Evolutionary conservation across 192 early-diverging fungal genomes (phyloP), one percentile per base, ranked within the genome.

Genomic region (Geranomyces variabilis): DNA sequence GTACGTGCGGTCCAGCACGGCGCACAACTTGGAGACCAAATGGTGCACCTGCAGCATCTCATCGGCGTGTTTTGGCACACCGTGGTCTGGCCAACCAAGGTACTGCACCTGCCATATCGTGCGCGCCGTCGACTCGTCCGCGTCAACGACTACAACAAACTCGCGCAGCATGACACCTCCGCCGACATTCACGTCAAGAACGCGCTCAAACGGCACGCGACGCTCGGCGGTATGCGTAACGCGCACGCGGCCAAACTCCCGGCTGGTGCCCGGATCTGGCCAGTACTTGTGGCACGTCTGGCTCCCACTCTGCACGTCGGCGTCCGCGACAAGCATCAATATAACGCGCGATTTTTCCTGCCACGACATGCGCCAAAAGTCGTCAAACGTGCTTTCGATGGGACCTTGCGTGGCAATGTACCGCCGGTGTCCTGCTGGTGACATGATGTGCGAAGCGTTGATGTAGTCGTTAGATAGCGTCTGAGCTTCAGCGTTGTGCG

Each of bases 361-460:
- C 76, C 83, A 82, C 0, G 89, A 78, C 90, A 94, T 92, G 69
- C 81, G 80, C 93, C 93, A 96, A 67, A 96, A 95, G 65, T 92
- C 92, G 24, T 69, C 65, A 33, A 87, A 79, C 0, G 93, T 94
- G 14, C 74, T 76, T 0, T 81, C 83, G 30, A 93, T 78, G n/a
- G 94, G 94, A 0, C 91, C 93, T 70, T 96, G 94, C 28, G 93
- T 90, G 1, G 92, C 93, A 69, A 96, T 96, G 65, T 94, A 96
- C 10, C 34, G 58, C 10, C 75, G 63, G 43, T 63, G 56, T n/a
- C 63, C 69, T 56, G 53, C 62, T 31, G 66, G 75, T 21, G 78
- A 71, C 28, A 80, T 24, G 48, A 74, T 61, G 46, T 69, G 66
- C 26, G 78, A 77, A 3, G 80, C 77, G 59, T 80, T 81, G 78